Conservation (phyloP, 768 basidiomycete genomes). For the Amanita phalloides region DNA sequence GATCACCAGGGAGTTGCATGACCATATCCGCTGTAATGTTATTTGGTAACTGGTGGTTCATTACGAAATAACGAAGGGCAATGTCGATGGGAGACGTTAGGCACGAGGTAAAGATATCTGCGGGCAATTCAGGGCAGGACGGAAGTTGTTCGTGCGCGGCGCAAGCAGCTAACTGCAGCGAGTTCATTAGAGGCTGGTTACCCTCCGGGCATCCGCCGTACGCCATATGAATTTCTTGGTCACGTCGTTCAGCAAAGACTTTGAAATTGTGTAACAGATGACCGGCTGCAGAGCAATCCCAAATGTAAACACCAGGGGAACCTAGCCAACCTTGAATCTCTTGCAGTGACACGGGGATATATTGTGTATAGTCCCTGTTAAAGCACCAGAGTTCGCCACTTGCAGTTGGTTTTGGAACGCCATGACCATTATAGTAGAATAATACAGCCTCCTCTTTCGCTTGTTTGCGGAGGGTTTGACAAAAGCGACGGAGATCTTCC, state of each 20-base stretch:
- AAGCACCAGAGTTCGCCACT: conserved; percentile 99
- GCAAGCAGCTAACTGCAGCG: conserved; percentile 93
- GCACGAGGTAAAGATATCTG: conserved; percentile 95
- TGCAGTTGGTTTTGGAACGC: conserved; percentile 92
- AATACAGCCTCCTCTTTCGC: conserved; percentile 91
- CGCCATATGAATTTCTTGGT: conserved; percentile 48
- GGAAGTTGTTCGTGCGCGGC: conserved; percentile 85
- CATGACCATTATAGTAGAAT: conserved; percentile 98
- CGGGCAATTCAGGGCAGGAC: conserved; percentile 92
- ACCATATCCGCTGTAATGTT: conserved; percentile 84
- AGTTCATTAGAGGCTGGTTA: conserved; percentile 67
- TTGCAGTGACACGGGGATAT: conserved; percentile 91
- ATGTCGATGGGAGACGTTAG: conserved; percentile 98
- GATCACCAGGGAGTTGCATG: conserved; percentile 89
- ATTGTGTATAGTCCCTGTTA: conserved; percentile 94
- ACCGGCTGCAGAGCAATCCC: conserved; percentile 99
- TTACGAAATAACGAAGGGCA: conserved; percentile 86
- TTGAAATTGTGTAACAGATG: conserved; percentile 88
- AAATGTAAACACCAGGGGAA: conserved; percentile 93
- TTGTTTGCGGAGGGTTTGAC: conserved; percentile 68
- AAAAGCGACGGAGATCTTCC: conserved; percentile 87
- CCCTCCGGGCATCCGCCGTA: conserved; percentile 54
- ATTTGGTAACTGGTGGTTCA: conserved; percentile 78
- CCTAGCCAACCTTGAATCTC: conserved; percentile 93
- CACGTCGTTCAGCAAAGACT: conserved; percentile 61